These are phyloP conservation scores for Isoetes taiwanensis DNA, from an alignment of 75 land plant species.

Conservation along the genomic window DNA sequence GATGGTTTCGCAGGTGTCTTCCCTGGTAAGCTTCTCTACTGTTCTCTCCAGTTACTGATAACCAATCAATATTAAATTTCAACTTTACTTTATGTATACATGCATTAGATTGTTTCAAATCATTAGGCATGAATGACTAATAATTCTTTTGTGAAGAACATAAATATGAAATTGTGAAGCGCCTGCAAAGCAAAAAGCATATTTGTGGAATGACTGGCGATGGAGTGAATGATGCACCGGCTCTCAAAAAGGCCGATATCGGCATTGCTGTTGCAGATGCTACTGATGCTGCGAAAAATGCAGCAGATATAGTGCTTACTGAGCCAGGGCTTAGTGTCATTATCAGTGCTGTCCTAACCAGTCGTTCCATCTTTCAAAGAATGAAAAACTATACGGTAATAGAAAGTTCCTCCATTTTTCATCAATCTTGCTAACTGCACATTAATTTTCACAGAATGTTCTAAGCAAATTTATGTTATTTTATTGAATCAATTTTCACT, in stretches of 20 bases:
- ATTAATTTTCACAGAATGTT: no score
- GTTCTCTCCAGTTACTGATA: no score
- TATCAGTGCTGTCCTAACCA: conserved; percentile 4
- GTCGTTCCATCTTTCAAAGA: conserved; percentile 1
- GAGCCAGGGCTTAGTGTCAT: conserved; percentile 6
- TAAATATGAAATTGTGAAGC: not conserved
- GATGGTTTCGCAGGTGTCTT: conserved; percentile 2
- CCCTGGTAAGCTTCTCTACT: not conserved
- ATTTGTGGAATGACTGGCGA: conserved; percentile 1
- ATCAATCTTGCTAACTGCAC: not conserved
- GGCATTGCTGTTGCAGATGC: conserved; percentile 6
- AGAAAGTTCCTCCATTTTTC: not conserved
- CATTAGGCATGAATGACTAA: no score
- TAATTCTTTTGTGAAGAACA: not conserved
- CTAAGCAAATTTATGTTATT: not conserved
- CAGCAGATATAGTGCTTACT: not conserved
- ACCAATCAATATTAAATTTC: not conserved
- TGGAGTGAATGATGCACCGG: conserved; percentile 2
- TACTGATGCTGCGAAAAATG: not conserved
- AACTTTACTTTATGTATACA: no score
- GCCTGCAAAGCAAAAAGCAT: not conserved
- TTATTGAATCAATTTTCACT: not conserved
- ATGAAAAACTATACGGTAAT: conserved; percentile 6
- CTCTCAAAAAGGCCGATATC: conserved; percentile 1
- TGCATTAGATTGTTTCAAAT: not conserved